Conservation (phyloP, 495 filamentous ascomycete genomes). For the Penicillium bialowiezense region DNA sequence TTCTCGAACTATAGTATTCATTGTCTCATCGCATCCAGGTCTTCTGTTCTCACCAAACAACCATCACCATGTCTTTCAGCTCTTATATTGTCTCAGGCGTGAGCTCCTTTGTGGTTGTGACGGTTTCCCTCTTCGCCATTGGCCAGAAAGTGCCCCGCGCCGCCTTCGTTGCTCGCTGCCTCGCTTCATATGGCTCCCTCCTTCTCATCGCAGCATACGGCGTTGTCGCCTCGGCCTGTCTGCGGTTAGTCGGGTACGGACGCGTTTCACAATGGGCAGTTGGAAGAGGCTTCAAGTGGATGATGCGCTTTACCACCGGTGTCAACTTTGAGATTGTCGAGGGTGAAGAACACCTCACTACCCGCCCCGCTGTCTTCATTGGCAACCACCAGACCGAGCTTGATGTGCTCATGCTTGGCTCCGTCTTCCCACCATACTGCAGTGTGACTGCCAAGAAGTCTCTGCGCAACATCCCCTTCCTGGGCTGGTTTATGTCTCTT, state of each 20-base stretch:
- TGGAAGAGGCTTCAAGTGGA: conserved; percentile 75
- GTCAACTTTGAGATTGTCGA: conserved; percentile 74
- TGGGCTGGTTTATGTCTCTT: conserved; percentile 96
- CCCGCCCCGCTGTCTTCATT: conserved; percentile 84
- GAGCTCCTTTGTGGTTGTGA: conserved; percentile 53
- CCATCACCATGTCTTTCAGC: conserved; percentile 38
- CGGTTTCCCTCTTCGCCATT: conserved; percentile 56
- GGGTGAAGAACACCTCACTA: conserved; percentile 61
- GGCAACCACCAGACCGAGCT: conserved; percentile 94
- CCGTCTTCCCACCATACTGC: conserved; percentile 85
- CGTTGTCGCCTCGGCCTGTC: conserved; percentile 65
- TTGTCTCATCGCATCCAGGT: conserved; percentile 1
- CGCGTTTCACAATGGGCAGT: conserved; percentile 83
- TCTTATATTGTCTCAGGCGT: conserved; percentile 51
- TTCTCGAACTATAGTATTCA: not conserved
- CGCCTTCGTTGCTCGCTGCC: conserved; percentile 67
- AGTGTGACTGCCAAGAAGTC: conserved; percentile 90
- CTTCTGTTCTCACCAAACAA: not conserved
- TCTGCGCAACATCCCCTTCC: conserved; percentile 74
- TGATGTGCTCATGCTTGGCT: conserved; percentile 86
- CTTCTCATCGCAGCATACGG: conserved; percentile 69
- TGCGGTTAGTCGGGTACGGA: conserved; percentile 68
- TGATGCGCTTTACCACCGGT: conserved; percentile 73
- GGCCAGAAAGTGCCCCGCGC: conserved; percentile 52
- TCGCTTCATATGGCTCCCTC: conserved; percentile 69